These are phyloP conservation scores for Talaromyces trachyspermus DNA, from an alignment of 495 filamentous ascomycete species.

Conservation along the genomic window DNA sequence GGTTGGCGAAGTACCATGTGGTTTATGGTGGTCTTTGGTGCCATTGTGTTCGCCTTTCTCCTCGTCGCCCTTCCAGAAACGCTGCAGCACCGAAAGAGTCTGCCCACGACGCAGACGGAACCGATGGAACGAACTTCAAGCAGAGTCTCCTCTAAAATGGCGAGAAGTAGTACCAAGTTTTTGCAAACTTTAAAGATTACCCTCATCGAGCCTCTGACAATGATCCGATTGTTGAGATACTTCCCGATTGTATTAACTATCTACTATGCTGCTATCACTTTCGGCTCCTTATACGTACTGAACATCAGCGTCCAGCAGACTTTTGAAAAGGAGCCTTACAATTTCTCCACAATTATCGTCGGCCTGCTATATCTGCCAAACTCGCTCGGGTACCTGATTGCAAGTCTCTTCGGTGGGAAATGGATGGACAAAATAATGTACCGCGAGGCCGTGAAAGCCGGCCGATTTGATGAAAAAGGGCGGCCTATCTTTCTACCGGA, in stretches of 20 bases:
- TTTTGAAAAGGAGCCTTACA: slow-evolving; percentile 68
- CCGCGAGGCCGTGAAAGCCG: slow-evolving; percentile 65
- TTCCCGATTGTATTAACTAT: slow-evolving; percentile 75
- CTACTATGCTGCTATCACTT: slow-evolving; percentile 75
- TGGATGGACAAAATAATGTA: slow-evolving; percentile 93
- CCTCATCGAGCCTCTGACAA: slow-evolving; percentile 73
- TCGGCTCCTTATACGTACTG: slow-evolving; percentile 74
- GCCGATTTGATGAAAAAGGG: slow-evolving; percentile 61
- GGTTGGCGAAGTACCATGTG: slow-evolving; percentile 84
- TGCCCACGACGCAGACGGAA: too few species aligned
- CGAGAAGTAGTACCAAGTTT: slow-evolving; percentile 43
- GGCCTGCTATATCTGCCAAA: slow-evolving; percentile 76
- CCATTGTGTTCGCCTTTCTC: slow-evolving; percentile 51
- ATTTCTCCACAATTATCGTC: slow-evolving; percentile 63
- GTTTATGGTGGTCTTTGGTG: slow-evolving; percentile 78
- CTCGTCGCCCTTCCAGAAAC: slow-evolving; percentile 69
- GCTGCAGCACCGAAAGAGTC: slow-evolving; percentile 26
- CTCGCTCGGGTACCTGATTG: slow-evolving; percentile 68
- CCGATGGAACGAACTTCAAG: slow-evolving; percentile 35
- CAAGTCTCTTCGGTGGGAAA: slow-evolving; percentile 65
- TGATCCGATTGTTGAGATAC: slow-evolving; percentile 72
- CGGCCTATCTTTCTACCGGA: slow-evolving; percentile 69
- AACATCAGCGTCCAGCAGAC: slow-evolving; percentile 77
- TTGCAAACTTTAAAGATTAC: slow-evolving; percentile 52
- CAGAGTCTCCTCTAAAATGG: slow-evolving; percentile 59